phyloP scores from a whole-genome alignment of 345 rosid species.

The Eucalyptus pauciflora region DNA sequence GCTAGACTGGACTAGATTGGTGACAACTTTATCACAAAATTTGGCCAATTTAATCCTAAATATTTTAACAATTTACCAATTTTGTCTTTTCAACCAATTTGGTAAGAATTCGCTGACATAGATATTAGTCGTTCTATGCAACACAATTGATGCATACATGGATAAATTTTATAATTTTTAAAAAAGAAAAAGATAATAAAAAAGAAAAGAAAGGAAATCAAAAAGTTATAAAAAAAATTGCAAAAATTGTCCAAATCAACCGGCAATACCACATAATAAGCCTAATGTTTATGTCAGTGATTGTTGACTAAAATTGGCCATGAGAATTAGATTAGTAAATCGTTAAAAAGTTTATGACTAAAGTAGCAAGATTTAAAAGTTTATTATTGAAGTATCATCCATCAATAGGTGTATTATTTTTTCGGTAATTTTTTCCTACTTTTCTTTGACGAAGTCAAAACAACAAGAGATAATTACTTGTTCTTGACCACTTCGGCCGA shows the following conservation, averaged over 20 bases:
- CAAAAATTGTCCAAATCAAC: neutral
- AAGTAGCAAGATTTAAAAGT: neutral
- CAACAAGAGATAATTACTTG: neutral
- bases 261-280: rapidly evolving
- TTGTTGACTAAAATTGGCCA: no score
- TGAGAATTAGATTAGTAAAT: no score
- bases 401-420: neutral
- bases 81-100: neutral
- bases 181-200: no score
- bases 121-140: no score
- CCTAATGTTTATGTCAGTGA: no score
- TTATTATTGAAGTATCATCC: no score
- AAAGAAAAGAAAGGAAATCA: no score
- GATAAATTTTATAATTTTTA: neutral
- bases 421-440: neutral
- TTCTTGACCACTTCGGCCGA: neutral
- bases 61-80: neutral
- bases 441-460: neutral
- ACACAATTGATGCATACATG: neutral
- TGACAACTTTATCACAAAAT: no score
- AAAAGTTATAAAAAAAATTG: no score
- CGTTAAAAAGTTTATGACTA: neutral
- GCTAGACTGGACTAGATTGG: rapidly evolving
- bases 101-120: rapidly evolving
- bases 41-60: neutral